Base-by-base conservation (phyloP, 225 moss, liverwort and hornwort genomes). In the Bryoerythrophyllum caledonicum region DNA sequence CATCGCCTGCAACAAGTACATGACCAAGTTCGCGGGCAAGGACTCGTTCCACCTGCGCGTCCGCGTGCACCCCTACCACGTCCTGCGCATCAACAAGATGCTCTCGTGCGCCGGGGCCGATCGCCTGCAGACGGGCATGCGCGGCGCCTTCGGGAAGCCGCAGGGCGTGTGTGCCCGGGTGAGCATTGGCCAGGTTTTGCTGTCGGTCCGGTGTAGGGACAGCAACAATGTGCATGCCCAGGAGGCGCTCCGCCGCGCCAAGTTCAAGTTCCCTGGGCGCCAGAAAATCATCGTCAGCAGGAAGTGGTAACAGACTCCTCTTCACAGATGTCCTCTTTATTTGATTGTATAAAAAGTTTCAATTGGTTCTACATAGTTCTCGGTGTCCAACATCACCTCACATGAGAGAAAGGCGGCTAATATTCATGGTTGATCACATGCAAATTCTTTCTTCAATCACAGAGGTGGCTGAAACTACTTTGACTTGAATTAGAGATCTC, bases 1-100 rank as follows among this genome's bases (percentile, higher is more conserved):
- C 54, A 94, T 94, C 60, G 91, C 93, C 0, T 93, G 93, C 74
- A 93, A 90, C 81, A 94, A 94, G 78, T 94, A 94, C 72, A 94
- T 88, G 88, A 83, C 83, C 41, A 88, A 86, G 26, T 86, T 80
- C 62, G 86, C 83, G 10, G 85, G 88, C 1, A 88, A 88, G 56
- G 83, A 88, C 55, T 83, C 86, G 3, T 88, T 88, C 79, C 86
- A 88, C 54, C 79, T 88, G 60, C 83, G 88, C n/a, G 86, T 86
- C 26, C 74, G 83, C 7, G 81, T 86, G 67, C 88, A 88, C 66
- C 88, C 85, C 1, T 88, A 86, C 81, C 88, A 86, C 25, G 88
- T 88, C 17, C 78, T 85, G 17, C 77, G 88, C 28, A 88, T 88
- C 85, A 88, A 88, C 81, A 88, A 88, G 74, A 88, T 88, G 89